Conservation (phyloP, 2,329 filamentous ascomycete genomes). For the Chrysosporium queenslandicum region DNA sequence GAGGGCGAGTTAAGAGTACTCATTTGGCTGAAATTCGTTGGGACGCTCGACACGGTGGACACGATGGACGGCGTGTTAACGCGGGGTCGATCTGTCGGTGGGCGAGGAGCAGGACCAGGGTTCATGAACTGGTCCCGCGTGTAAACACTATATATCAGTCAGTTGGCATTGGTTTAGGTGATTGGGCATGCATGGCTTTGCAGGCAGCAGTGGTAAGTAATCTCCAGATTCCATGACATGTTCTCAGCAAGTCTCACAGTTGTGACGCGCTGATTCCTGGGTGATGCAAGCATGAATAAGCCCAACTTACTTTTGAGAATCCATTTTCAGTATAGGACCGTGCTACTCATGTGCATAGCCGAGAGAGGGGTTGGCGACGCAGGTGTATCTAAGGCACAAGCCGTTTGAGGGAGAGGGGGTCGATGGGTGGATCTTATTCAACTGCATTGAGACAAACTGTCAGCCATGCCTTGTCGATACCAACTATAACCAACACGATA, state of each 20-base stretch:
- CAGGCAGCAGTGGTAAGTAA: neutral
- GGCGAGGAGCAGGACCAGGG: slow-evolving; percentile 83
- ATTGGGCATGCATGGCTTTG: neutral
- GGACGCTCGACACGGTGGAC: slow-evolving; percentile 60
- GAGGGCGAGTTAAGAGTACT: slow-evolving; percentile 50
- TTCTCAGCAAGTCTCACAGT: neutral
- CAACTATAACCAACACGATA: neutral
- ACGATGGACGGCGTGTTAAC: slow-evolving; percentile 69
- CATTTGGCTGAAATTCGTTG: slow-evolving; percentile 59
- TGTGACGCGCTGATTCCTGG: neutral
- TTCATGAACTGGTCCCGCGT: slow-evolving; percentile 76
- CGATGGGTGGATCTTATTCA: slow-evolving; percentile 1
- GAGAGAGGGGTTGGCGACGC: neutral
- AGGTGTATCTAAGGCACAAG: neutral
- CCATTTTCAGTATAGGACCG: slow-evolving; percentile 2
- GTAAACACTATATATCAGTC: slow-evolving; percentile 42
- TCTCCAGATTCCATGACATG: neutral
- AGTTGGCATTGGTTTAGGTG: slow-evolving; percentile 1
- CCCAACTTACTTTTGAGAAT: slow-evolving; percentile 11
- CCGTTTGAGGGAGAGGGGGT: neutral
- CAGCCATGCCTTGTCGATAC: neutral
- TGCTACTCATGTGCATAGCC: slow-evolving; percentile 3
- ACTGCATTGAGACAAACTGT: neutral
- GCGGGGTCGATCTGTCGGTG: slow-evolving; percentile 72
- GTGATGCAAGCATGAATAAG: neutral